Evolutionary conservation across 2,329 filamentous ascomycete genomes (phyloP), one percentile per base, ranked within the genome.

Genomic region (Fusarium tupiense): DNA sequence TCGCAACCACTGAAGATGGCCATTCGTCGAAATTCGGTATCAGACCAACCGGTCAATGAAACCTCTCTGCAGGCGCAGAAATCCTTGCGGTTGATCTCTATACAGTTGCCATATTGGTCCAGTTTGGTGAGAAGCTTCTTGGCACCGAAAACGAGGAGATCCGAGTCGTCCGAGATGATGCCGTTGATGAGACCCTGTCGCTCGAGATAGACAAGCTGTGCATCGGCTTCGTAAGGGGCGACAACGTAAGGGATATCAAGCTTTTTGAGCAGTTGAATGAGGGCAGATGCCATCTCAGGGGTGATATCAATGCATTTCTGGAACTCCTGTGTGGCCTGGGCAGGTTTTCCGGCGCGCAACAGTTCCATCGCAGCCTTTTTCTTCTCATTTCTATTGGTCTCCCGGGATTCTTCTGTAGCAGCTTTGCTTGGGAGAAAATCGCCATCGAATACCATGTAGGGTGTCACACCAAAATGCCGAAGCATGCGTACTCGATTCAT

Each of bases 291-390:
- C 97, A 99, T 99, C 78, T 96, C 92, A 5, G 97, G 96, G 4
- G 96, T 98, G 43, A 99, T 91, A 82, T 99, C 96, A 69, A 98
- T 93, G 52, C 95, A 93, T 82, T 98, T 99, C 80, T 98, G 96
- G 64, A 98, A 89, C 82, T 98, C 95, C 52, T 91, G 86, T 65
- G 95, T 91, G 16, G 96, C 96, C 79, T 96, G 93, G 0, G 92
- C 88, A 4, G 89, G 87, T 80, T 96, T 95, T 35, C 96, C 96
- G 40, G 95, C 92, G 69, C 91, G 92, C 64, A 98, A 86, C 17
- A 98, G 85, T 79, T 96, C 94, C 67, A 96, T 83, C 2, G 95
- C 96, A 5, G 90, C 82, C 79, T 89, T 90, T 81, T 90, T 94
- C 83, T 91, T 94, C 69, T 96, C 92, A 73, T 94, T 91, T 54